Percentiles rank a stretch among this genome's conserved stretches.
Evolutionary conservation across 1,284 basidiomycete species (phyloP).

Genomic region (Fistulina hepatica): DNA sequence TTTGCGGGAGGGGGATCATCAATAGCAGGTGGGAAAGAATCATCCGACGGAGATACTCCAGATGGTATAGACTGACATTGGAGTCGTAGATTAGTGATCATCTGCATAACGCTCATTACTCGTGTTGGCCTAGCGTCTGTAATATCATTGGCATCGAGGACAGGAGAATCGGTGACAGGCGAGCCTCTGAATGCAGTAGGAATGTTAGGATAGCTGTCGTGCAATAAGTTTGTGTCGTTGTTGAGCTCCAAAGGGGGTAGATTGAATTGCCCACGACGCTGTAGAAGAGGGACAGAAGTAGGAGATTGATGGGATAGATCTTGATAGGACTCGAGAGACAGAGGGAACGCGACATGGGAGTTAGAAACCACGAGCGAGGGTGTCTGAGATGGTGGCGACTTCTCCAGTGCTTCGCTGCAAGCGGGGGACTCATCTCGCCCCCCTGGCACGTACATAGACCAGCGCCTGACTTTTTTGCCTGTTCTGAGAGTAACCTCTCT

Average conservation of each 20-base stretch:
- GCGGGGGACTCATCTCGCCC: conserved; percentile 15
- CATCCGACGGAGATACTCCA: conserved; percentile 14
- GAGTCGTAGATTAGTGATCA: conserved; percentile 39
- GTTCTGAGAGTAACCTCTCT: conserved; percentile 23
- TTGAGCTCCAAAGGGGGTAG: conserved; percentile 32
- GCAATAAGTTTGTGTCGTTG: conserved; percentile 16
- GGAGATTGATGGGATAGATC: too few species aligned
- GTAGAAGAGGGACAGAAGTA: conserved; percentile 20
- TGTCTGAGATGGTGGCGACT: conserved; percentile 16
- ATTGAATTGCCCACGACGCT: conserved; percentile 41
- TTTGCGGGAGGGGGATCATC: neutral
- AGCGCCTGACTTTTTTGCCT: conserved; percentile 21
- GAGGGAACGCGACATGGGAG: conserved; percentile 34
- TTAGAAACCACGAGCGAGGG: conserved; percentile 45
- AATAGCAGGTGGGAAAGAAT: conserved; percentile 2
- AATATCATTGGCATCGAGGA: conserved; percentile 29
- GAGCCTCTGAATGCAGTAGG: conserved; percentile 53
- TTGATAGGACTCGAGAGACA: conserved; percentile 33
- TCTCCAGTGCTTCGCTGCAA: conserved; percentile 9
- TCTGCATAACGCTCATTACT: conserved; percentile 38
- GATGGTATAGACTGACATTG: conserved; percentile 26
- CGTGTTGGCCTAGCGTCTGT: conserved; percentile 14
- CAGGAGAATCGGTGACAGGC: conserved; percentile 34
- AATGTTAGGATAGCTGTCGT: conserved; percentile 41
- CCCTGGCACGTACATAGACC: conserved; percentile 27